Conservation (phyloP, 2,329 filamentous ascomycete species). For the Claviceps sp. region DNA sequence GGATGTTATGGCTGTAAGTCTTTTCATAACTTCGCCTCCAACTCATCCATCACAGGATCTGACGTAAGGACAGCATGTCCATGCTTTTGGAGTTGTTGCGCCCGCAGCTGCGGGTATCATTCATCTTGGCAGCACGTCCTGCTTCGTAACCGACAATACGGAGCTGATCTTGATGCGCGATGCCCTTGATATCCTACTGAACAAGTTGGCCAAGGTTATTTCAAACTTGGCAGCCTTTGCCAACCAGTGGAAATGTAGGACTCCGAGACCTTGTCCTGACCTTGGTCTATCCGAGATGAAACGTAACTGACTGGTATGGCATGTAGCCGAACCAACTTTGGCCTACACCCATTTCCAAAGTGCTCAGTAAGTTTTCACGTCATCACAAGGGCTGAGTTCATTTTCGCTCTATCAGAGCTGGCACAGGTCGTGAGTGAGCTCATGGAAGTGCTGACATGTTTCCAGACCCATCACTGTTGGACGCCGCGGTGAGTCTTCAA, state of each 20-base stretch:
- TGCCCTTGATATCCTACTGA: constrained; percentile 60
- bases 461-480: constrained; percentile 9
- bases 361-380: constrained; percentile 25
- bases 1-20: constrained; percentile 44
- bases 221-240: constrained; percentile 62
- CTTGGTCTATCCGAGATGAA: not conserved
- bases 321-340: constrained; percentile 44
- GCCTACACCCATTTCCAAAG: constrained; percentile 65
- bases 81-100: constrained; percentile 59
- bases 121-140: constrained; percentile 43
- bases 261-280: constrained; percentile 2
- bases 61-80: constrained; percentile 40
- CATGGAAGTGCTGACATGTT: constrained; percentile 1
- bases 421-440: not conserved
- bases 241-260: constrained; percentile 49
- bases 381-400: not conserved
- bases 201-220: constrained; percentile 69
- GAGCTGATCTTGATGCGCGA: constrained; percentile 55
- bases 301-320: not conserved
- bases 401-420: not conserved
- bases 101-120: constrained; percentile 74
- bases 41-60: constrained; percentile 1
- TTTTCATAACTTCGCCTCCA: not conserved
- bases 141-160: constrained; percentile 54
- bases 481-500: constrained; percentile 7